A percentile compares a stretch with the other conserved stretches of the same genome.
Conservation (phyloP, 768 basidiomycete genomes). For the Rhodosporidiobolus odoratus region DNA sequence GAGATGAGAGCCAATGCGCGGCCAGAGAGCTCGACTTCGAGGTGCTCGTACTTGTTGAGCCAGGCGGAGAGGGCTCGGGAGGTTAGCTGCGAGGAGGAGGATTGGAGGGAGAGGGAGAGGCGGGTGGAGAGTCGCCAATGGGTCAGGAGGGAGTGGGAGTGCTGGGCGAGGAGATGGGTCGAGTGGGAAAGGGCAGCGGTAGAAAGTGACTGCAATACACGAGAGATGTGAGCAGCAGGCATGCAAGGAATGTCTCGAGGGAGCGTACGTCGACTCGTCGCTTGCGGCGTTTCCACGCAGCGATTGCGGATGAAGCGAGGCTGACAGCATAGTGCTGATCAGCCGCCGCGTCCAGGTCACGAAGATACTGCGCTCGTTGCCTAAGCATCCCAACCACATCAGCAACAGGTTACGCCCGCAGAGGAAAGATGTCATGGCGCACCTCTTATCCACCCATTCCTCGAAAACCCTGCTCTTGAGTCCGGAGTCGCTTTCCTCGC, state of each 20-base stretch:
- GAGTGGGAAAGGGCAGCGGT: background rate
- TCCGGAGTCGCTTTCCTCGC: background rate
- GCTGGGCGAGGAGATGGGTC: background rate
- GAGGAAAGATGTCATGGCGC: background rate
- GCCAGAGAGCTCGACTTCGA: constrained; percentile 8
- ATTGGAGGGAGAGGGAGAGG: constrained; percentile 1
- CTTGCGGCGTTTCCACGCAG: background rate
- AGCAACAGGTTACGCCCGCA: too few relatives aligned
- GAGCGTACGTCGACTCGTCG: background rate
- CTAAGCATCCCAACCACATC: background rate
- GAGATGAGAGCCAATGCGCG: background rate
- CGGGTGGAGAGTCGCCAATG: background rate
- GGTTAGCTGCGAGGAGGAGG: background rate
- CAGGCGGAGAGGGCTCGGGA: background rate
- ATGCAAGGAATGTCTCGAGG: background rate
- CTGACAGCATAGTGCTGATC: background rate
- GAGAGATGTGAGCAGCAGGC: background rate
- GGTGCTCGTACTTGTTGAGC: constrained; percentile 1
- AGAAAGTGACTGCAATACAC: background rate
- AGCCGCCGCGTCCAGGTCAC: constrained; percentile 6
- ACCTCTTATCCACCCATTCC: constrained; percentile 3
- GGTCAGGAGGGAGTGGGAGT: background rate
- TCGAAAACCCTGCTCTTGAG: background rate
- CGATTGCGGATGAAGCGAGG: background rate
- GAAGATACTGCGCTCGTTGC: background rate